Evolutionary conservation across 1,284 basidiomycete species (phyloP).

Genomic region (Testicularia cyperi): DNA sequence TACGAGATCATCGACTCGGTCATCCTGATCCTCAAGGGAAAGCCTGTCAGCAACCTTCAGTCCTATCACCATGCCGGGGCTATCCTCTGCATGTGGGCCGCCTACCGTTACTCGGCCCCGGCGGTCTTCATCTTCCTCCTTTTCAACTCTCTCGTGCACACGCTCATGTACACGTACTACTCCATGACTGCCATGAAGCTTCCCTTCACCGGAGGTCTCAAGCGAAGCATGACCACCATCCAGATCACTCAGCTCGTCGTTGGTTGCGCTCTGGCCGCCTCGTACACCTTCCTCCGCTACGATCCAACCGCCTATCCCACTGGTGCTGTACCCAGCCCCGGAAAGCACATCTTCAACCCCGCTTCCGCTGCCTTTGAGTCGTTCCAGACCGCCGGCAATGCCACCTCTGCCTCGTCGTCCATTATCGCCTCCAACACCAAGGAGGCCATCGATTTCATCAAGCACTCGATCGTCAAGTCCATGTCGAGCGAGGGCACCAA

Average conservation of each 20-base stretch:
- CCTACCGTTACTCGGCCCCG: constrained; percentile 50
- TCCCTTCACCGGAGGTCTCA: constrained; percentile 56
- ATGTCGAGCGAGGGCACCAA: constrained; percentile 3
- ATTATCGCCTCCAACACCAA: constrained; percentile 4
- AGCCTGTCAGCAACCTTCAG: constrained; percentile 54
- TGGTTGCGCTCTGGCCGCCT: constrained; percentile 27
- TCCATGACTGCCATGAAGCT: constrained; percentile 52
- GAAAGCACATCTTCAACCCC: constrained; percentile 23
- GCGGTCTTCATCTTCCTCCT: constrained; percentile 41
- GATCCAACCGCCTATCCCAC: constrained; percentile 28
- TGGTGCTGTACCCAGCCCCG: constrained; percentile 25
- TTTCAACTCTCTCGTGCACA: constrained; percentile 42
- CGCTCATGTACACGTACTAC: constrained; percentile 57
- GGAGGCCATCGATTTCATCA: constrained; percentile 18
- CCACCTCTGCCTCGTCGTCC: background rate
- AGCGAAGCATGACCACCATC: constrained; percentile 51
- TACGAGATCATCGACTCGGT: constrained; percentile 59
- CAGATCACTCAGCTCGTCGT: constrained; percentile 53
- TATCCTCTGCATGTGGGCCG: constrained; percentile 58
- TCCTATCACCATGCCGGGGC: constrained; percentile 54
- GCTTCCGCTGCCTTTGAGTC: constrained; percentile 5
- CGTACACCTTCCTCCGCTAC: constrained; percentile 35
- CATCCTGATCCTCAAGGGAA: constrained; percentile 60
- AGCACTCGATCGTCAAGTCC: constrained; percentile 9
- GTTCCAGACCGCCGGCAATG: constrained; percentile 7